A percentile compares a stretch with the other conserved stretches of the same genome.
These are phyloP conservation scores for Simmondsia chinensis DNA, from an alignment of 148 eudicot genomes.

Conservation along the genomic window DNA sequence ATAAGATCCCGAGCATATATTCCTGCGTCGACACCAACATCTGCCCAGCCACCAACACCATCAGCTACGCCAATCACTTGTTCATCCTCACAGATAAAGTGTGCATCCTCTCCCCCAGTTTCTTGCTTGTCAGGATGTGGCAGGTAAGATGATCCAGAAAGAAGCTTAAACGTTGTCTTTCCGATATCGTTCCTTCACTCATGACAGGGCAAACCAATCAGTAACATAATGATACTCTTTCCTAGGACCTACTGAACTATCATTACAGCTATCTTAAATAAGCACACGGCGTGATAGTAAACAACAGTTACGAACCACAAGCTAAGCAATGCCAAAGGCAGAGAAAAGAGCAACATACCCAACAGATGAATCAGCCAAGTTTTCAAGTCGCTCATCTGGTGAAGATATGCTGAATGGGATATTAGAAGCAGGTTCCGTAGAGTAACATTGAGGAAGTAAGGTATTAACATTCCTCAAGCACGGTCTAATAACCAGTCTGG, in stretches of 20 bases:
- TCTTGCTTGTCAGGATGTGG: conserved; percentile 7
- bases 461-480: conserved; percentile 8
- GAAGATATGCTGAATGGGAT: conserved; percentile 19
- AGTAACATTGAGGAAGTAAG: conserved; percentile 26
- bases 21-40: conserved; percentile 17
- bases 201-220: too few relatives aligned
- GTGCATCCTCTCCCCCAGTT: conserved; percentile 18
- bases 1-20: conserved; percentile 16
- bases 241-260: too few relatives aligned
- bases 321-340: too few relatives aligned
- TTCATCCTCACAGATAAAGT: conserved; percentile 8
- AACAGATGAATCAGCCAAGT: conserved; percentile 21
- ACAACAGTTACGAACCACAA: too few relatives aligned
- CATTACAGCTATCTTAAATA: too few relatives aligned
- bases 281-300: too few relatives aligned
- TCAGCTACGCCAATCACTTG: conserved; percentile 17
- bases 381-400: conserved; percentile 20
- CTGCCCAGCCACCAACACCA: conserved; percentile 17
- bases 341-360: conserved; percentile 25
- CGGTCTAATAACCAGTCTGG: conserved; percentile 17
- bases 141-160: conserved; percentile 12
- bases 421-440: conserved; percentile 26
- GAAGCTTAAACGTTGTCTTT: conserved; percentile 5
- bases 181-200: too few relatives aligned
- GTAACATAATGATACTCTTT: too few relatives aligned